Evolutionary conservation across 129 eudicot genomes (phyloP), one percentile per base, ranked within the genome.

Genomic region (Sambucus nigra): DNA sequence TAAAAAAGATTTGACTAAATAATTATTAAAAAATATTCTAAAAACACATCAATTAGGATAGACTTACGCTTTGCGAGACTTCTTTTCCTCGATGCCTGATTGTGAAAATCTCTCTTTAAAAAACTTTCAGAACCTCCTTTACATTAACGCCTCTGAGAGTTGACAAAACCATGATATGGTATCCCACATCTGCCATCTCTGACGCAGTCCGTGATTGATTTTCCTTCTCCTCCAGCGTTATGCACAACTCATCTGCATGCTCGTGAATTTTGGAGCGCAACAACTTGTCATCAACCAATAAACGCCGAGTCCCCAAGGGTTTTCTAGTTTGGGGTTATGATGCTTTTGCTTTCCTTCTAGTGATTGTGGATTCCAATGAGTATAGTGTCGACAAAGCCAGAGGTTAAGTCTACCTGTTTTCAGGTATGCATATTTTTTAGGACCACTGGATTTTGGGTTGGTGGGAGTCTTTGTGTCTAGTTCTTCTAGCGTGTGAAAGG

Each of bases 251-350:
- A 55, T 86, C 89, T 0, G 95, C 98, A 73, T 91, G 95, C 53
- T 91, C 95, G 95, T 94, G 73, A 66, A 91, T 76, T 61, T 91
- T 91, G 51, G 84, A 68, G 81, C 95, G 82, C n/a, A 82, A 63
- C 65, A 89, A 65, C 53, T 74, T 83, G 42, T 79, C 75, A 52
- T 86, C 87, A 23, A 80, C 83, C 80, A 91, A 72, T 32, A 82
- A 57, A 2, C 93, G 86, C 61, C 78, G 77, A 11, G 96, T 92
- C 99, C 99, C 82, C 0, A 94, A 86, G 10, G 95, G 94, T 68
- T 86, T 92, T 41, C 84, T 78, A 40, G 32, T 66, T 67, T 63
- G 22, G 16, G 63, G 65, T 24, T 51, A 39, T 10, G 69, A 69
- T 19, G 67, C 40, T 77, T 92, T 94, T 71, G 69, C 76, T 57